A percentile compares a stretch with the other conserved stretches of the same genome.
Evolutionary conservation across 352 stramenopile genomes (phyloP).

Genomic region (Pythium brachiatum): DNA sequence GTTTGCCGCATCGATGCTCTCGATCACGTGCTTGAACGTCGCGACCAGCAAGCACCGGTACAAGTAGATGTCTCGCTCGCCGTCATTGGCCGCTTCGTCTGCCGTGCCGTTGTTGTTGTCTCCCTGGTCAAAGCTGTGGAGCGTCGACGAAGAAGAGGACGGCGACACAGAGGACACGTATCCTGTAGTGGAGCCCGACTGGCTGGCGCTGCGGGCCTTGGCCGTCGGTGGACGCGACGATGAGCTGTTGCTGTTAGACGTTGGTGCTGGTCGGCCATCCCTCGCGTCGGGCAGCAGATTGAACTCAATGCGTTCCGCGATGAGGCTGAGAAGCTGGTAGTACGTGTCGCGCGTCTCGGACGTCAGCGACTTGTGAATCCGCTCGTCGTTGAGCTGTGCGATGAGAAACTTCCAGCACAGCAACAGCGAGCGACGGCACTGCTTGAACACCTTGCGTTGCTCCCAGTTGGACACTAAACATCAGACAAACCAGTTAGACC

Average conservation of each 20-base stretch:
- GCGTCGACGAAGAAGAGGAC: conserved; percentile 9
- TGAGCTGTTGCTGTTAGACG: not conserved
- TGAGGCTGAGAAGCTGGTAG: conserved; percentile 60
- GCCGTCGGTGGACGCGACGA: not conserved
- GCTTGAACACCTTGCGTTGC: conserved; percentile 45
- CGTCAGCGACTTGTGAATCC: conserved; percentile 18
- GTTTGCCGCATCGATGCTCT: conserved; percentile 52
- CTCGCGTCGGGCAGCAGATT: conserved; percentile 33
- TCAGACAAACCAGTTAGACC: not conserved
- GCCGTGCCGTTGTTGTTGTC: conserved; percentile 8
- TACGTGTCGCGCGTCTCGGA: conserved; percentile 48
- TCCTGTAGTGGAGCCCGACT: conserved; percentile 2
- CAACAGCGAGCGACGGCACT: conserved; percentile 57
- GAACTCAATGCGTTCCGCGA: conserved; percentile 68
- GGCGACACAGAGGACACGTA: conserved; percentile 13
- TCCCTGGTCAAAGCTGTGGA: conserved; percentile 15
- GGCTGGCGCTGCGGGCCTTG: conserved; percentile 20
- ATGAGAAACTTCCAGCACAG: conserved; percentile 69
- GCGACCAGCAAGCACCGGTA: conserved; percentile 69
- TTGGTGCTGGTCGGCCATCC: conserved; percentile 6
- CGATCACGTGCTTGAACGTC: conserved; percentile 71
- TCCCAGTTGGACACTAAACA: conserved; percentile 31
- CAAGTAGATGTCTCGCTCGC: conserved; percentile 53
- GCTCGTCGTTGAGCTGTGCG: conserved; percentile 55
- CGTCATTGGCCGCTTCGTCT: conserved; percentile 34